These are phyloP conservation scores for Trypanosoma theileri DNA, from an alignment of 208 protist genomes.

Conservation along the genomic window DNA sequence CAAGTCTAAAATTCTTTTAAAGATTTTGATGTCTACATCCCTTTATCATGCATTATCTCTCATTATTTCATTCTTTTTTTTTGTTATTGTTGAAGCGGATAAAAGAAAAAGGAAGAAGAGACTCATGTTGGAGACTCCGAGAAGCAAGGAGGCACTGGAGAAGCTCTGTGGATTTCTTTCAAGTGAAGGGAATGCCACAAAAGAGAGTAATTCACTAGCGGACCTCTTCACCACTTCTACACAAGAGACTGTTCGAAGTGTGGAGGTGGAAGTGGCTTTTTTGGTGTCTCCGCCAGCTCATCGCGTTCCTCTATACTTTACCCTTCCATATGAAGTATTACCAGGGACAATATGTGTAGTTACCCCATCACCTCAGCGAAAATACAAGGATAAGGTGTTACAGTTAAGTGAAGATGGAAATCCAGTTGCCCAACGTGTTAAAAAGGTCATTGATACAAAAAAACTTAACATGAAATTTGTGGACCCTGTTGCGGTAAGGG, in stretches of 20 bases:
- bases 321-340: constrained; percentile 64
- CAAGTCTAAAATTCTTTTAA: neutral
- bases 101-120: constrained; percentile 5
- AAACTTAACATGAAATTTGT: constrained; percentile 74
- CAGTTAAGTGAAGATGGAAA: constrained; percentile 63
- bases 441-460: constrained; percentile 82
- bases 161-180: constrained; percentile 59
- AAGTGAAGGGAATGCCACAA: constrained; percentile 12
- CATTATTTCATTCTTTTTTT: constrained; percentile 11
- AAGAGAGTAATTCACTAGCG: constrained; percentile 26
- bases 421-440: constrained; percentile 65
- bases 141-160: constrained; percentile 59
- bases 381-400: constrained; percentile 80
- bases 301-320: constrained; percentile 83
- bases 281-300: constrained; percentile 63
- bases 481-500: constrained; percentile 75
- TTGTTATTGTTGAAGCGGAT: constrained; percentile 14
- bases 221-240: constrained; percentile 44
- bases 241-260: constrained; percentile 31
- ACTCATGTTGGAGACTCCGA: constrained; percentile 39
- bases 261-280: constrained; percentile 83
- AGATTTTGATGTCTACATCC: neutral
- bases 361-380: constrained; percentile 70
- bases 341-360: constrained; percentile 80
- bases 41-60: neutral